phyloP scores from a whole-genome alignment of 495 filamentous ascomycete species.

The Aspergillus diversus region DNA sequence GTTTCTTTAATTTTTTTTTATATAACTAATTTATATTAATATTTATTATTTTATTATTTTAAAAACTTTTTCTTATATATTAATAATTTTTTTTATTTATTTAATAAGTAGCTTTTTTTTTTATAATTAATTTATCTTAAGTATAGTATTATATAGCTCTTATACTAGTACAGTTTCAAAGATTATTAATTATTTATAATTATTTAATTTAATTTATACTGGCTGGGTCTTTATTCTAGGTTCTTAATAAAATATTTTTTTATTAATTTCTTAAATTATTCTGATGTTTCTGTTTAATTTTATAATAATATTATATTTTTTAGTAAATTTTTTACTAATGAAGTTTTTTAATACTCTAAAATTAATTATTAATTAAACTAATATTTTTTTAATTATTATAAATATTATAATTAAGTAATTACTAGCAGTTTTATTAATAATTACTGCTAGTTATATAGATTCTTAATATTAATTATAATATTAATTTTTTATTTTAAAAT shows the following conservation, averaged over 20 bases:
- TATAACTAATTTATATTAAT: neutral
- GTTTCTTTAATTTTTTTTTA: too few relatives aligned
- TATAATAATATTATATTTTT: neutral
- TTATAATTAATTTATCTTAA: too few relatives aligned
- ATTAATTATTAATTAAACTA: neutral
- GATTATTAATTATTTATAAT: neutral
- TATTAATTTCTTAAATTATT: too few relatives aligned
- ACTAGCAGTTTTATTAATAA: neutral
- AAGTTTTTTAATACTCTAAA: too few relatives aligned
- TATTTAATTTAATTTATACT: neutral
- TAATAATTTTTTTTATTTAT: too few relatives aligned
- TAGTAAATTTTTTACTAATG: neutral
- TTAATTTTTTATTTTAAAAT: neutral
- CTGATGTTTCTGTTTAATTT: neutral
- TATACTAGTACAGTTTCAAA: neutral
- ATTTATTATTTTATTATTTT: neutral
- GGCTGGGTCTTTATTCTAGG: neutral
- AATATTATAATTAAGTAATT: neutral
- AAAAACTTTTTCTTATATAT: too few relatives aligned
- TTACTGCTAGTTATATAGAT: neutral
- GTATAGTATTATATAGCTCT: too few relatives aligned
- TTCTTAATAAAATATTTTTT: neutral
- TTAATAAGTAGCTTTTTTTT: too few relatives aligned
- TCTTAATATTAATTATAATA: neutral
- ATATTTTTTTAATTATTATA: neutral